Evolutionary conservation across 208 protist genomes (phyloP).

Genomic region (Leishmania turanica): DNA sequence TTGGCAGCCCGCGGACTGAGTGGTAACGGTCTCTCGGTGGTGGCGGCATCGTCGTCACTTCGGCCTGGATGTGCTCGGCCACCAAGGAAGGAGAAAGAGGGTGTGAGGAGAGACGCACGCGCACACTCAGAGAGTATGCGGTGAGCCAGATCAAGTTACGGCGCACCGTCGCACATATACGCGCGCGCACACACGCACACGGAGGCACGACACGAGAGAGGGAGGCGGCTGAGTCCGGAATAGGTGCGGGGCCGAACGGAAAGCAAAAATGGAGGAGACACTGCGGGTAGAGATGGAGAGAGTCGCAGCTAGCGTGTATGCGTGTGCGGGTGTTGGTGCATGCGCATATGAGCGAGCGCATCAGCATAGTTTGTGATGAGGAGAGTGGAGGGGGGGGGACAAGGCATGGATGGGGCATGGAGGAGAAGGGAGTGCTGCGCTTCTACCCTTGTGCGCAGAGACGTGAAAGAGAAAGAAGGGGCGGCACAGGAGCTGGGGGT

Average conservation of each 20-base stretch:
- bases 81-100: background rate
- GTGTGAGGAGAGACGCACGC: background rate
- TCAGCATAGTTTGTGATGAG: background rate
- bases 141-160: background rate
- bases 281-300: background rate
- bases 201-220: background rate
- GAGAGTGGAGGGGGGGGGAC: background rate
- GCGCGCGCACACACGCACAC: background rate
- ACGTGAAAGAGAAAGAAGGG: background rate
- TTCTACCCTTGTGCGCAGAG: background rate
- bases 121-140: background rate
- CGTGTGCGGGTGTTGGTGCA: background rate
- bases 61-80: background rate
- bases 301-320: background rate
- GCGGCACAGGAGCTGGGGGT: background rate
- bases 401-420: background rate
- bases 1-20: background rate
- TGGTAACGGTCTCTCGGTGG: conserved; percentile 18
- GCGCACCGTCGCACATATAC: background rate
- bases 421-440: background rate
- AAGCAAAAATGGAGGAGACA: background rate
- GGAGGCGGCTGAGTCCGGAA: background rate
- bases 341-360: background rate
- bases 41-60: conserved; percentile 10
- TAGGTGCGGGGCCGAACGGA: background rate